phyloP scores from a whole-genome alignment of 331 rosid species.

The Saraca asoca region DNA sequence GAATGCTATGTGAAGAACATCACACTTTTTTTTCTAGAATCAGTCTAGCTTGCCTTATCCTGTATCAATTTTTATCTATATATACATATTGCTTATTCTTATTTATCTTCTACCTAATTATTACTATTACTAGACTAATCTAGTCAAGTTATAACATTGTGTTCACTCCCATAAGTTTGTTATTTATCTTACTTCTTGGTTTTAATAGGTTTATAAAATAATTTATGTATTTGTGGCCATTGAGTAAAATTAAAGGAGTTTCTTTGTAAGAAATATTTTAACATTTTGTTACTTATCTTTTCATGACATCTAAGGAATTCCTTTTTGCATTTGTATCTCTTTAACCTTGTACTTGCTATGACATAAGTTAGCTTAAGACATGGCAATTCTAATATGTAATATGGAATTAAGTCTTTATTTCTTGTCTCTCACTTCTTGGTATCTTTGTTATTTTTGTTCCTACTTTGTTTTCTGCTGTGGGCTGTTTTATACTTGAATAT shows the following conservation, averaged over 20 bases:
- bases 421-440: too few species aligned
- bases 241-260: constrained; percentile 4
- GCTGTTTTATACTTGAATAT: too few species aligned
- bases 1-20: constrained; percentile 5
- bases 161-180: constrained; percentile 54
- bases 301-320: too few species aligned
- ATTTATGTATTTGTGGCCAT: constrained; percentile 16
- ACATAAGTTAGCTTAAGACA: constrained; percentile 20
- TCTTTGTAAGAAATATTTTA: background rate
- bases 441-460: too few species aligned
- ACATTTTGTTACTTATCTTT: too few species aligned
- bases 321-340: background rate
- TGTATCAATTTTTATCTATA: constrained; percentile 19
- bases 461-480: too few species aligned
- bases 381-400: too few species aligned
- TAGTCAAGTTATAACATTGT: constrained; percentile 69
- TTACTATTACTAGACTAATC: constrained; percentile 54
- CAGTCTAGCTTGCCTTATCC: background rate
- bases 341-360: background rate
- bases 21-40: too few species aligned
- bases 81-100: constrained; percentile 5
- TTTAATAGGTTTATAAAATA: constrained; percentile 10
- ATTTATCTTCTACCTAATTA: constrained; percentile 43
- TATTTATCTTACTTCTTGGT: constrained; percentile 5
- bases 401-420: too few species aligned